These are phyloP conservation scores for Salvia hispanica DNA, from an alignment of 257 asterid species.

Conservation along the genomic window DNA sequence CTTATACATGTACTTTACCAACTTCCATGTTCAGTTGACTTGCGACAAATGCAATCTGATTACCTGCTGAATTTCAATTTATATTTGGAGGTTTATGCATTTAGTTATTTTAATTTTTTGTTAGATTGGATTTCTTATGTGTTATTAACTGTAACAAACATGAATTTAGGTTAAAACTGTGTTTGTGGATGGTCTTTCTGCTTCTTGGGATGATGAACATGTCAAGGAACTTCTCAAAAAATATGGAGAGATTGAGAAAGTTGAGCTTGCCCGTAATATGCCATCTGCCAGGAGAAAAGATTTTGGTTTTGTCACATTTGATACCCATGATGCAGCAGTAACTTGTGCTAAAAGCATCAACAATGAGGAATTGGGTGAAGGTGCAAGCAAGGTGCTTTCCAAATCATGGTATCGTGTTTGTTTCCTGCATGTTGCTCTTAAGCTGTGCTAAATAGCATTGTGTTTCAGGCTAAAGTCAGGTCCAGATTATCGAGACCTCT, in stretches of 20 bases:
- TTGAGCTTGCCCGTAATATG: conserved; percentile 97
- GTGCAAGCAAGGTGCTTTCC: conserved; percentile 63
- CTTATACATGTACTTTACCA: background rate
- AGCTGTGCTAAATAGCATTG: conserved; percentile 29
- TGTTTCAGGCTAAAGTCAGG: conserved; percentile 88
- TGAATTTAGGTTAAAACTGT: conserved; percentile 87
- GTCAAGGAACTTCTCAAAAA: conserved; percentile 64
- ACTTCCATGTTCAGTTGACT: background rate
- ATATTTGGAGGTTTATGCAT: background rate
- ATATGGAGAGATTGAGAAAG: conserved; percentile 81
- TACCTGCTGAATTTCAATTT: background rate
- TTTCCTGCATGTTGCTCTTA: conserved; percentile 8
- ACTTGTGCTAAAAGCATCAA: conserved; percentile 87
- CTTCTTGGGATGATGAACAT: conserved; percentile 88
- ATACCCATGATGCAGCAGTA: conserved; percentile 86
- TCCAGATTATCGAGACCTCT: conserved; percentile 98
- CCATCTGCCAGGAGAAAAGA: conserved; percentile 98
- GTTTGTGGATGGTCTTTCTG: conserved; percentile 89
- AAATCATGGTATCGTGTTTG: background rate
- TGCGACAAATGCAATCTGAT: conserved; percentile 6
- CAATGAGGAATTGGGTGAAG: conserved; percentile 91
- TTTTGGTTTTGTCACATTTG: conserved; percentile 93
- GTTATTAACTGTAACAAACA: conserved; percentile 22
- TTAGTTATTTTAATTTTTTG: background rate
- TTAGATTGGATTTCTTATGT: conserved; percentile 17